Base-by-base conservation (phyloP, 2,329 filamentous ascomycete genomes). In the Penicillium sp. region DNA sequence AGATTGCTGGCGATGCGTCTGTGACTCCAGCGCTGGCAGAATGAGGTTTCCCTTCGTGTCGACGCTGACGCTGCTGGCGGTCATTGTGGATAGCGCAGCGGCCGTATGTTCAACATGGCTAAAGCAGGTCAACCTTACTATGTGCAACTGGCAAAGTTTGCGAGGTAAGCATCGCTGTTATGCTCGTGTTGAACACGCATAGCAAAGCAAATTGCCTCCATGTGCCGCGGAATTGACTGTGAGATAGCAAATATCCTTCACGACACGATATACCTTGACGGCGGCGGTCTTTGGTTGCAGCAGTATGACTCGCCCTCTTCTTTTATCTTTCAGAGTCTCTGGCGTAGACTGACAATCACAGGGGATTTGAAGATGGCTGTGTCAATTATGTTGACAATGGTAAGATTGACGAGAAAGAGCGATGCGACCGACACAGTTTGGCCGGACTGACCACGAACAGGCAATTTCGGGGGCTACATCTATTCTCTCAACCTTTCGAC, bases 261-360 rank as follows among this genome's bases (percentile, higher is more conserved):
- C 6, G 64, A 69, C 33, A 66, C 49, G 12, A 53, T 69, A 3
- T 69, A 60, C 24, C 28, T 69, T 38, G 65, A 68, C 35, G 67
- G 67, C 22, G 67, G 67, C 7, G 17, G 35, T 26, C 17, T 66
- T 42, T 66, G 55, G 58, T 53, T 64, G 13, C 54, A 64, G n/a
- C 57, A 50, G 67, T 69, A 65, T n/a, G 60, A 45, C 8, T 13
- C 12, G 9, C 9, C 19, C 3, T 9, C 5, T 19, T 28, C 7
- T 6, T 15, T 30, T 42, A n/a, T 15, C 22, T 3, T 10, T 51
- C 13, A 33, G 42, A 2, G 35, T 37, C 6, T 19, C 0, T 12
- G 1, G 15, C 17, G 15, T 19, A 2, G 1, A n/a, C 56, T 65
- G n/a, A 62, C 17, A 22, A 40, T n/a, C 37, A 0, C 35, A 67